phyloP scores from a whole-genome alignment of 805 yeast species.

The Candida schatavii region DNA sequence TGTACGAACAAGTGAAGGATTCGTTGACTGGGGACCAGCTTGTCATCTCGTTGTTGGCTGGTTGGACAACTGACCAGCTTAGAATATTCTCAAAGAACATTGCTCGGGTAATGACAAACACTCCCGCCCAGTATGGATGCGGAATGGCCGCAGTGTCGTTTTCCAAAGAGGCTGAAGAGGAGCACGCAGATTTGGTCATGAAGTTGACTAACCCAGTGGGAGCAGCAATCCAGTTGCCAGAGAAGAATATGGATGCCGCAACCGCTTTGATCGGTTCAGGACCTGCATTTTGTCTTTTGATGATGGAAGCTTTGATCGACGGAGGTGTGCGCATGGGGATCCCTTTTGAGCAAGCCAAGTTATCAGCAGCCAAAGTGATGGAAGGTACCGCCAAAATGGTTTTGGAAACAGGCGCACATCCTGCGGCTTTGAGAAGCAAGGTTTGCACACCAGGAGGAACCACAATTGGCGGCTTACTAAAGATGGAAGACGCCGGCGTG shows the following conservation, averaged over 20 bases:
- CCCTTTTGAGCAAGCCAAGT: constrained; percentile 76
- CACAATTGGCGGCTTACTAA: constrained; percentile 91
- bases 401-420: constrained; percentile 76
- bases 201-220: constrained; percentile 64
- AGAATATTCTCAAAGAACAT: constrained; percentile 51
- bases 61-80: constrained; percentile 80
- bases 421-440: constrained; percentile 79
- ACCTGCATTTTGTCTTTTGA: constrained; percentile 86
- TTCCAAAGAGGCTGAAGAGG: constrained; percentile 45
- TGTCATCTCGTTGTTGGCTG: constrained; percentile 84
- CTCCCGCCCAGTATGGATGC: constrained; percentile 89
- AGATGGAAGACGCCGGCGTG: constrained; percentile 88
- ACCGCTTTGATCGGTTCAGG: constrained; percentile 95
- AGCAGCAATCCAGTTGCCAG: constrained; percentile 66
- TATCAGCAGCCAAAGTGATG: constrained; percentile 89
- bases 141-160: constrained; percentile 94
- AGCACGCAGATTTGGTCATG: constrained; percentile 47
- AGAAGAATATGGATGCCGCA: constrained; percentile 93
- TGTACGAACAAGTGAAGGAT: constrained; percentile 49
- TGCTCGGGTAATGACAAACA: constrained; percentile 96
- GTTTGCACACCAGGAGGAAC: constrained; percentile 99
- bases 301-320: constrained; percentile 89
- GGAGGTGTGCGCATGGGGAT: constrained; percentile 95
- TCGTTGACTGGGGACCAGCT: constrained; percentile 52
- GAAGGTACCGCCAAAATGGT: constrained; percentile 94